Base-by-base conservation (phyloP, 1,139 yeast genomes). In the Tardiomyces depauwii region DNA sequence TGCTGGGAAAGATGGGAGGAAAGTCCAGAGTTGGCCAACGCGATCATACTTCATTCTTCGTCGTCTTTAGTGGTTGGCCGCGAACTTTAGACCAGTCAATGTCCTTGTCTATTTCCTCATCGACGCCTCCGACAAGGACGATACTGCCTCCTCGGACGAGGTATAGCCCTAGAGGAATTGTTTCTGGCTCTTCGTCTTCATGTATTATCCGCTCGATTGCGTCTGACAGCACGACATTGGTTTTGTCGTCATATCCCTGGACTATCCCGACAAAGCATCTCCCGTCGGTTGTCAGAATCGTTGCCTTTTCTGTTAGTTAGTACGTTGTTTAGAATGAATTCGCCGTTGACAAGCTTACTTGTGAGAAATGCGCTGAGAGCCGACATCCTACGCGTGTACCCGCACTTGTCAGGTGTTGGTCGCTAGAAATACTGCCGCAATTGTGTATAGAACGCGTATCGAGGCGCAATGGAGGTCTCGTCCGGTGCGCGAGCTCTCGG, bases 201-300 rank as follows among this genome's bases (percentile, higher is more conserved):
- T 64, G 48, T 16, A 67, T 63, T 32, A 66, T 55, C 32, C 78
- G 61, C 58, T 84, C 91, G 33, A 72, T 63, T n/a, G 91, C 73
- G 32, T 73, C 65, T 9, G 80, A 65, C 40, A 89, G 68, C 40
- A 87, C 72, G 18, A 89, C 58, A 59, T 89, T 89, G 25, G 94
- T 82, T 44, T 82, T 71, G 56, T 82, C 81, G 62, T 89, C 97
- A 58, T 73, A 88, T 18, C 96, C 95, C 59, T 80, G 81, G 39
- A 89, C 73, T 25, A 65, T 71, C 1, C 96, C 97, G 60, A 77
- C 54, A 44, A 57, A 54, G 32, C 47, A 45, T 47, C 88, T 69
- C 18, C 94, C 96, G 59, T 86, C 95, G 2, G 93, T 77, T n/a
- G 95, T 82, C 46, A 89, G 72, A 12, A 88, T 76, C 47, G 83